Conservation (phyloP, 2,329 filamentous ascomycete genomes). For the Aureobasidium namibiae region DNA sequence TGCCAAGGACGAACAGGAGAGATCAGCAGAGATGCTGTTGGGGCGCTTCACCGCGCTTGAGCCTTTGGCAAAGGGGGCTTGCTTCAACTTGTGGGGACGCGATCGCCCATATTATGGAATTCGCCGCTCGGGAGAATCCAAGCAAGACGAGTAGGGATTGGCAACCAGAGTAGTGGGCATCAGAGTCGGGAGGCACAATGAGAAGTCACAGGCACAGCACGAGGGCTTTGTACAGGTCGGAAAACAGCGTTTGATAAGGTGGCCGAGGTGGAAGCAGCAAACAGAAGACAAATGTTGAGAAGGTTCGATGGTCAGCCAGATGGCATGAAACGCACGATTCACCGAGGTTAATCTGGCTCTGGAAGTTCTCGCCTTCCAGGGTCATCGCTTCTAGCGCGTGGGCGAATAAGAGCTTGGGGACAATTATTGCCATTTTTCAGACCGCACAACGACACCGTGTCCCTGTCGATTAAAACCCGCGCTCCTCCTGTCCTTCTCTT, state of each 20-base stretch:
- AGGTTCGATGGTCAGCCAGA: conserved; percentile 1
- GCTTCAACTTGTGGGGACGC: conserved; percentile 1
- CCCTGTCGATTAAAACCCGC: conserved; percentile 2
- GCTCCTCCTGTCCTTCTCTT: not conserved
- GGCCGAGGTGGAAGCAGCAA: not conserved
- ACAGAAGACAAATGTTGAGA: not conserved
- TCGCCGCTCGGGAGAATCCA: not conserved
- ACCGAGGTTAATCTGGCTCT: not conserved
- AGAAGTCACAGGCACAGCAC: not conserved
- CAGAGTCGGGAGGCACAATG: not conserved
- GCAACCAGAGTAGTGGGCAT: not conserved
- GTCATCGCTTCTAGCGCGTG: conserved; percentile 11
- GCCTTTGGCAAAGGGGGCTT: not conserved
- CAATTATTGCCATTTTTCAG: conserved; percentile 7
- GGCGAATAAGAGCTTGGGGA: not conserved
- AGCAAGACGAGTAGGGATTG: not conserved
- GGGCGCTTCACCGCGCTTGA: conserved; percentile 6
- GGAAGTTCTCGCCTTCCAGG: conserved; percentile 9
- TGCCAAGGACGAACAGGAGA: conserved; percentile 4
- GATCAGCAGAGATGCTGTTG: conserved; percentile 11
- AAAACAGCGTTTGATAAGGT: not conserved
- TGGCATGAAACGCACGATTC: conserved; percentile 6
- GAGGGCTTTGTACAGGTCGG: not conserved
- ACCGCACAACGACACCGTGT: not conserved
- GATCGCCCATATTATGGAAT: conserved; percentile 8